Percentiles rank a stretch among this genome's conserved stretches.
Conservation (phyloP, 2,329 filamentous ascomycete species). For the Exophiala calicioides region DNA sequence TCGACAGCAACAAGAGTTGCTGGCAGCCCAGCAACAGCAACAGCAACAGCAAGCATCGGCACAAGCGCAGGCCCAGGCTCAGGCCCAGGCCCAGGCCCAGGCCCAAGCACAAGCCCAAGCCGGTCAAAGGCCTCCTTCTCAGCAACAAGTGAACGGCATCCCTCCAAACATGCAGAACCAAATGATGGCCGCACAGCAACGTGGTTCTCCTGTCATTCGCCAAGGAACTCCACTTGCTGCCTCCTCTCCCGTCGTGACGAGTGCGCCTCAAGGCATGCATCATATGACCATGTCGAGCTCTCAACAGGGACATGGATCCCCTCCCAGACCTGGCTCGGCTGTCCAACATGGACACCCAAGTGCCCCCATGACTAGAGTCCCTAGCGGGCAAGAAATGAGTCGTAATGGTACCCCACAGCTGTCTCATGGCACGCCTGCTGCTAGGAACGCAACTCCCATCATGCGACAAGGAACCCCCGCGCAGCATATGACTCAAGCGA, state of each 20-base stretch:
- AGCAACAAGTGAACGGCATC: slow-evolving; percentile 57
- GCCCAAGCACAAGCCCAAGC: slow-evolving; percentile 43
- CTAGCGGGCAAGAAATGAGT: slow-evolving; percentile 48
- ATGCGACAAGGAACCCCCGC: slow-evolving; percentile 51
- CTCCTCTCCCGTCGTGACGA: slow-evolving; percentile 48
- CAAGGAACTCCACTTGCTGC: slow-evolving; percentile 49
- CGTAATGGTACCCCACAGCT: slow-evolving; percentile 52
- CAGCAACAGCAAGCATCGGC: slow-evolving; percentile 35
- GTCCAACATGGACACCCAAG: slow-evolving; percentile 50
- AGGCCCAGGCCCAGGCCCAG: too few species aligned
- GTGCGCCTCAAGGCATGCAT: slow-evolving; percentile 39
- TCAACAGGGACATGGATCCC: slow-evolving; percentile 49
- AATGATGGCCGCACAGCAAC: slow-evolving; percentile 41
- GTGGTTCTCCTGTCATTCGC: slow-evolving; percentile 50
- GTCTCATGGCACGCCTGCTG: slow-evolving; percentile 47
- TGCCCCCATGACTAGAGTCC: slow-evolving; percentile 47
- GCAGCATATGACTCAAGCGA: slow-evolving; percentile 49
- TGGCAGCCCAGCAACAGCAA: slow-evolving; percentile 39
- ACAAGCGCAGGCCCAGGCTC: too few species aligned
- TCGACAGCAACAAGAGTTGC: slow-evolving; percentile 40
- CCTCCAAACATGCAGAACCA: slow-evolving; percentile 42
- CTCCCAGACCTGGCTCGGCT: slow-evolving; percentile 47
- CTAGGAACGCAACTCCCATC: slow-evolving; percentile 50
- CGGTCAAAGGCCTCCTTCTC: slow-evolving; percentile 45
- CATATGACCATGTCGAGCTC: slow-evolving; percentile 49